These are phyloP conservation scores for Zoysia pacifica DNA, from an alignment of 176 grass and related monocot genomes.

Conservation along the genomic window DNA sequence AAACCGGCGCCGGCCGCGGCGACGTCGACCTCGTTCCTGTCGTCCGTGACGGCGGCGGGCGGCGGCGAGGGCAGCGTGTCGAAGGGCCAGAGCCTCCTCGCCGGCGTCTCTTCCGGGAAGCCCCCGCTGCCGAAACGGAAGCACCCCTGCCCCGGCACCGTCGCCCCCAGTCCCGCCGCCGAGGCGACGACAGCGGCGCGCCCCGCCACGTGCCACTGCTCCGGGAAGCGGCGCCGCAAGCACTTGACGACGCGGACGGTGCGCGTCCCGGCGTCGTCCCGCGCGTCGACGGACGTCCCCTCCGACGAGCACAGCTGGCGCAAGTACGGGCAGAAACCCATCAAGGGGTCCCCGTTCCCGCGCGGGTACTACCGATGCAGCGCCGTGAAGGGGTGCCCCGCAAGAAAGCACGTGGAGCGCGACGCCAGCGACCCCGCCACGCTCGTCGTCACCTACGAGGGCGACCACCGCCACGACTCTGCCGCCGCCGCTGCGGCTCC, in stretches of 20 bases:
- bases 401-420: conserved; percentile 87
- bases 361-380: conserved; percentile 89
- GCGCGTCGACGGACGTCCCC: conserved; percentile 57
- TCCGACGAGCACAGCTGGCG: conserved; percentile 78
- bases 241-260: conserved; percentile 43
- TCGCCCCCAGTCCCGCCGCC: neutral
- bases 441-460: conserved; percentile 85
- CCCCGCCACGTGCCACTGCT: conserved; percentile 69
- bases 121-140: conserved; percentile 61
- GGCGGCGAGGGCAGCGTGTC: conserved; percentile 76
- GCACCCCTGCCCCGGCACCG: conserved; percentile 6
- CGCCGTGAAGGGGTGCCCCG: conserved; percentile 66
- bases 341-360: conserved; percentile 86
- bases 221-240: conserved; percentile 56
- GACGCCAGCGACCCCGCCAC: conserved; percentile 68
- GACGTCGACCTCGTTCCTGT: conserved; percentile 69
- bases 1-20: conserved; percentile 44
- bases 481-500: neutral
- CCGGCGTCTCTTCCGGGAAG: conserved; percentile 56
- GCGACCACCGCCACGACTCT: conserved; percentile 61
- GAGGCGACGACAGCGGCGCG: neutral
- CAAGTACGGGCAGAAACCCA: conserved; percentile 96
- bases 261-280: conserved; percentile 43
- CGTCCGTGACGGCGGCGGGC: conserved; percentile 58
- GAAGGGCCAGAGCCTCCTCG: conserved; percentile 39